Evolutionary conservation across 2,329 filamentous ascomycete species (phyloP).

Genomic region (Fusarium luffae): DNA sequence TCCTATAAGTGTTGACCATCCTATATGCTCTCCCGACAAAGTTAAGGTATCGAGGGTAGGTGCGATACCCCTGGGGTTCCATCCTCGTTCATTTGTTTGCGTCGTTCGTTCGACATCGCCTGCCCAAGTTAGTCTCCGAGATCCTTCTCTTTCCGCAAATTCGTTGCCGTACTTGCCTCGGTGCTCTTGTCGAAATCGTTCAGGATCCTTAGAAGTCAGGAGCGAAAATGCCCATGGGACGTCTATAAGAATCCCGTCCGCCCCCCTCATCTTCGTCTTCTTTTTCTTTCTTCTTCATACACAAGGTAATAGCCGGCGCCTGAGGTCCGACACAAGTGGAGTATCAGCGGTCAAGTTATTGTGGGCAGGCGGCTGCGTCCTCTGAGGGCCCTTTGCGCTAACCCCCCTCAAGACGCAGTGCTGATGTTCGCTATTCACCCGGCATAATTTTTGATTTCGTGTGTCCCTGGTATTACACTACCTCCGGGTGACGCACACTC

Average conservation of each 20-base stretch:
- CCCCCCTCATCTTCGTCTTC: neutral
- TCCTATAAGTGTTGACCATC: neutral
- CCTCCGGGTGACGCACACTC: neutral
- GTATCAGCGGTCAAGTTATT: no score
- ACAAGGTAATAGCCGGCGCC: neutral
- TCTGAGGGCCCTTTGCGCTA: neutral
- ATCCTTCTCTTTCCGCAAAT: neutral
- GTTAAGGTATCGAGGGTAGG: neutral
- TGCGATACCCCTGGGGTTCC: neutral
- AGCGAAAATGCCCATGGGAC: neutral
- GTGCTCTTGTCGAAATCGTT: neutral
- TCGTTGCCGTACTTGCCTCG: neutral
- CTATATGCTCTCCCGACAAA: neutral
- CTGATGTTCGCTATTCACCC: neutral
- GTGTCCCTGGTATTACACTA: constrained; percentile 4
- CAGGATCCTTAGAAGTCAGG: neutral
- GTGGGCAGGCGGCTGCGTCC: neutral
- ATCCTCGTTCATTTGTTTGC: neutral
- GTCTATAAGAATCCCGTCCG: neutral
- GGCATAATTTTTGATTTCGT: neutral
- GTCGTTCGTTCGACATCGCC: neutral
- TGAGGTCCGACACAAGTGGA: no score
- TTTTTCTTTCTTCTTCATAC: neutral
- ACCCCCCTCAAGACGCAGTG: neutral
- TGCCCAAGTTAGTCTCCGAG: neutral